Evolutionary conservation across 129 eudicot species (phyloP).

Genomic region (Artemisia annua): DNA sequence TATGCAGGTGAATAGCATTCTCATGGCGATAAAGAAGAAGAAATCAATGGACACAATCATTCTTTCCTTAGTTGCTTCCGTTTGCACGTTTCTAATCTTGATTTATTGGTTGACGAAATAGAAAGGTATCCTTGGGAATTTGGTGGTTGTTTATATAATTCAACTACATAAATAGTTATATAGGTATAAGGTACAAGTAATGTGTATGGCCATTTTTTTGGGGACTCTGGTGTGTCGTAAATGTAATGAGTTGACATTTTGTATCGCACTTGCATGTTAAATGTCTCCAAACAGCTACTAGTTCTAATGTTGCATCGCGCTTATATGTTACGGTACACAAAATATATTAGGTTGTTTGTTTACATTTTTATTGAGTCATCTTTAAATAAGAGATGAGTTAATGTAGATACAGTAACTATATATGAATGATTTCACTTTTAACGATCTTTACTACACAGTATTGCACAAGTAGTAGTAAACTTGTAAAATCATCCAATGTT

Average conservation of each 20-base stretch:
- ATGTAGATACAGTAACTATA: too few species aligned
- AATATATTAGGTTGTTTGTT: too few species aligned
- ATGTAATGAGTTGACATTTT: slow-evolving; percentile 21
- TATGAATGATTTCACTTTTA: too few species aligned
- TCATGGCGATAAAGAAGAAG: slow-evolving; percentile 90
- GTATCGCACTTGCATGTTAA: slow-evolving; percentile 25
- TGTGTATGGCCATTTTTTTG: slow-evolving; percentile 28
- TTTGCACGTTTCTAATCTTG: slow-evolving; percentile 91
- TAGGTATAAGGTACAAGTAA: slow-evolving; percentile 25
- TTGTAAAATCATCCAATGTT: too few species aligned
- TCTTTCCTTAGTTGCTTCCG: slow-evolving; percentile 90
- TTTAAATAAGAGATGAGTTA: too few species aligned
- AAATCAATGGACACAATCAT: slow-evolving; percentile 97
- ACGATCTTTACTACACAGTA: too few species aligned
- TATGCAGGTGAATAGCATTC: slow-evolving; percentile 79
- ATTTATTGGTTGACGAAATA: slow-evolving; percentile 92
- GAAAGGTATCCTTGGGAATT: slow-evolving; percentile 18
- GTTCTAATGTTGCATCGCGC: too few species aligned
- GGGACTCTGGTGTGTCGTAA: slow-evolving; percentile 17
- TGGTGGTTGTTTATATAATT: slow-evolving; percentile 18
- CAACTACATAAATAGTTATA: slow-evolving; percentile 21
- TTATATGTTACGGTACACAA: too few species aligned
- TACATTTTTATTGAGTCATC: too few species aligned
- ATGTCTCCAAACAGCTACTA: slow-evolving; percentile 19
- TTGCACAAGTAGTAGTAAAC: too few species aligned